A percentile compares a stretch with the other conserved stretches of the same genome.
phyloP scores from a whole-genome alignment of 1,284 basidiomycete species.

The Ganoderma meredithae region DNA sequence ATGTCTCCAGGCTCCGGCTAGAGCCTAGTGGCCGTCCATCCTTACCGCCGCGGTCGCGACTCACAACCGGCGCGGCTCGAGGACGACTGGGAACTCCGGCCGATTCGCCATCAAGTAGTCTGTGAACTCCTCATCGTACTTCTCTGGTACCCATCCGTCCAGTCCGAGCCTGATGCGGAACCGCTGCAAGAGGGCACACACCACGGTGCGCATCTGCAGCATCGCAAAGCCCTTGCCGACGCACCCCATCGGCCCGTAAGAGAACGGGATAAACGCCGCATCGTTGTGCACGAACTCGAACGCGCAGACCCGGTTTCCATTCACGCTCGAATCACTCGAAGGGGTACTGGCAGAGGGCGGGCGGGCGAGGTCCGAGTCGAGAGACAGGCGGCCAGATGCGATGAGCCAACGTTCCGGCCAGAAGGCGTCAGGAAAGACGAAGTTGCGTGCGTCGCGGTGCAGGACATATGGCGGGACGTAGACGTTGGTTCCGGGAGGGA shows the following conservation, averaged over 20 bases:
- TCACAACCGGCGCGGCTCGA: neutral
- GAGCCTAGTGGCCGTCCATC: too few relatives aligned
- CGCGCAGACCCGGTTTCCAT: too few relatives aligned
- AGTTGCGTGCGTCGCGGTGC: constrained; percentile 17
- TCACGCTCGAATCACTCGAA: too few relatives aligned
- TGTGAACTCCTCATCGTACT: constrained; percentile 33
- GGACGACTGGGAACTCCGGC: constrained; percentile 30
- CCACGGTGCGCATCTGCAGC: constrained; percentile 35
- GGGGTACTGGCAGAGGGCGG: neutral
- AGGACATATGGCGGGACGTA: constrained; percentile 2
- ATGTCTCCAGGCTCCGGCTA: too few relatives aligned
- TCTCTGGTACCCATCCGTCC: constrained; percentile 30
- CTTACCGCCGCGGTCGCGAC: too few relatives aligned
- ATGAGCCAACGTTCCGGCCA: constrained; percentile 21
- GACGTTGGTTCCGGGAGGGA: constrained; percentile 8
- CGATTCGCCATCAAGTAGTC: constrained; percentile 34
- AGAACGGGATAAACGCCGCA: constrained; percentile 41
- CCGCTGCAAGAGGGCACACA: constrained; percentile 36
- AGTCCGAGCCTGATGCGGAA: constrained; percentile 34
- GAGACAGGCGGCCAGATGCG: neutral
- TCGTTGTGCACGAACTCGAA: constrained; percentile 31
- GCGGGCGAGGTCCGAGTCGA: neutral
- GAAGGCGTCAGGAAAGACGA: constrained; percentile 11
- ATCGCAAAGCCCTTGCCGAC: constrained; percentile 44
- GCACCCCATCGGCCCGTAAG: constrained; percentile 40